Evolutionary conservation across 2,329 filamentous ascomycete genomes (phyloP), one percentile per base, ranked within the genome.

Genomic region (Colletotrichum kahawae): DNA sequence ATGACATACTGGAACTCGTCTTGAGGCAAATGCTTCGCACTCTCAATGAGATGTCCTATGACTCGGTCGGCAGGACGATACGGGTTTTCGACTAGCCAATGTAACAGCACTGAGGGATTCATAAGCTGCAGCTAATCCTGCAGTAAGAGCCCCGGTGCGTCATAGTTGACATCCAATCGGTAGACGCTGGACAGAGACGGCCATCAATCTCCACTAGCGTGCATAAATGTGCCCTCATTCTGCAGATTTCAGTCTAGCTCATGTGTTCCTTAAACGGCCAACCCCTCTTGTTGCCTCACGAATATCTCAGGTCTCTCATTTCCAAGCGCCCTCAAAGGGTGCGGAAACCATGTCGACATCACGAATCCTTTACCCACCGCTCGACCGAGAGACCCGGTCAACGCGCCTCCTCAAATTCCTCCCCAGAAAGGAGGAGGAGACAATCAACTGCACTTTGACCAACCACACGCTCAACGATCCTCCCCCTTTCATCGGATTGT

Each of bases 401-500:
- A 59, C 48, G 9, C 43, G 71, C 9, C 66, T 73, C 12, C 36
- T 73, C 10, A 48, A 36, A 21, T 36, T 73, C n/a, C 12, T 63
- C 14, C 16, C n/a, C 1, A 4, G 7, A 4, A 7, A 29, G 16
- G 43, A 51, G 4, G 18, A 59, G 12, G 13, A 7, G 6, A 16
- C 48, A 12, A 18, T 73, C 16, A 16, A 12, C 6, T 59, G 66
- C 33, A 59, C 48, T 13, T 38, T 70, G 9, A 48, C 59, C 0
- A n/a, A n/a, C 27, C 59, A 65, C 27, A 14, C 66, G 10, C 10
- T 70, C 2, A 48, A 73, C 14, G 66, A 64, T 2, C 62, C 67
- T 21, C 78, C 78, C 2, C 66, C 64, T 5, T 81, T 78, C 67
- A 73, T 78, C 21, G 77, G 77, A n/a, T 48, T 80, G 12, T 80